These are phyloP conservation scores for Arthrobotrys musiformis DNA, from an alignment of 2,329 filamentous ascomycete genomes.

Conservation along the genomic window DNA sequence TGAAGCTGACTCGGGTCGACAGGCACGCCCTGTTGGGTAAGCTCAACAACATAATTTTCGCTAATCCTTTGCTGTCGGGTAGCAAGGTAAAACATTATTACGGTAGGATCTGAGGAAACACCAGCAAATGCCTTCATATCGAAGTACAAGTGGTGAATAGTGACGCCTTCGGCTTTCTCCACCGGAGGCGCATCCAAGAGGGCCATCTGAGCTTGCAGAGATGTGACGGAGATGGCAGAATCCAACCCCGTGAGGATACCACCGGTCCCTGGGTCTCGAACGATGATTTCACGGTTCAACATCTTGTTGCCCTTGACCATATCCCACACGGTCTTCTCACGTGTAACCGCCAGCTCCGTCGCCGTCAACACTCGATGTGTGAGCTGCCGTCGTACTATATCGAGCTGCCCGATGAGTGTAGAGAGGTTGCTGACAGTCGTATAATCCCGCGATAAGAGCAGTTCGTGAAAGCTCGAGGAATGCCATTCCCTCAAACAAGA, in stretches of 20 bases:
- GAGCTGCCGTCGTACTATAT: conserved; percentile 86
- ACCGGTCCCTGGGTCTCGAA: conserved; percentile 86
- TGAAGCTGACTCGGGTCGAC: conserved; percentile 72
- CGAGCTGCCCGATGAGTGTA: conserved; percentile 81
- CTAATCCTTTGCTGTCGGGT: conserved; percentile 77
- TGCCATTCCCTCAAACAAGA: conserved; percentile 98
- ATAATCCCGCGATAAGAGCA: conserved; percentile 86
- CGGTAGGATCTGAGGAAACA: conserved; percentile 78
- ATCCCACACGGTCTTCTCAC: conserved; percentile 95
- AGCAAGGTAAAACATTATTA: conserved; percentile 80
- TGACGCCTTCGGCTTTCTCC: conserved; percentile 73
- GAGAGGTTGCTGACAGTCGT: conserved; percentile 82
- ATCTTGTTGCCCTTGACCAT: conserved; percentile 94
- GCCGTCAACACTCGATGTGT: conserved; percentile 92
- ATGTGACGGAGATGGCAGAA: conserved; percentile 89
- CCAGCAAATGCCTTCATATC: conserved; percentile 86
- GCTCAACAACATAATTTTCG: conserved; percentile 82
- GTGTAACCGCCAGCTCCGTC: conserved; percentile 80
- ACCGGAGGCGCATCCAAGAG: conserved; percentile 84
- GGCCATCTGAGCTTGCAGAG: conserved; percentile 94
- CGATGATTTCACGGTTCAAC: conserved; percentile 91
- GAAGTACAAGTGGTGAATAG: conserved; percentile 82
- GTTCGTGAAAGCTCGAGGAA: conserved; percentile 92
- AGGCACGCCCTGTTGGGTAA: conserved; percentile 78
- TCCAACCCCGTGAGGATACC: conserved; percentile 90